Evolutionary conservation across 768 basidiomycete genomes (phyloP).

Genomic region (Kwoniella sp.): DNA sequence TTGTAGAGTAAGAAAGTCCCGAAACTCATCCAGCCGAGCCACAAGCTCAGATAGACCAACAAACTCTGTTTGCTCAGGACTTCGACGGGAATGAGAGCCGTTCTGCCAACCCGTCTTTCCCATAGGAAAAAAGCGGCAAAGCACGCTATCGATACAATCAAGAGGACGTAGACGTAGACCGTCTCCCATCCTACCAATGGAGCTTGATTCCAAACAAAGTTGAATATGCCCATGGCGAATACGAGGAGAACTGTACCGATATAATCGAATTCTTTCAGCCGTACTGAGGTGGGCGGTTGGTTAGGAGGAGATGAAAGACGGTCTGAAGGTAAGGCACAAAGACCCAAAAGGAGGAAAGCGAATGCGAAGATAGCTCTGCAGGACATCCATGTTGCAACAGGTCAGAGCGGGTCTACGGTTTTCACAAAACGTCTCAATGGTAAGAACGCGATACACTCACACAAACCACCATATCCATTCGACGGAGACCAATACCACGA

Average conservation of each 20-base stretch:
- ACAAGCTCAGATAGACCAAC: conserved; percentile 26
- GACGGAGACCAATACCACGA: conserved; percentile 15
- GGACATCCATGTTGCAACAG: too few relatives aligned
- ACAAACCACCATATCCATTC: conserved; percentile 40
- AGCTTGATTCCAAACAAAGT: conserved; percentile 46
- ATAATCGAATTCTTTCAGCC: conserved; percentile 25
- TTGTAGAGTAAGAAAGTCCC: conserved; percentile 36
- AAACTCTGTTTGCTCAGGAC: conserved; percentile 26
- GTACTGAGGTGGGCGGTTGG: background rate
- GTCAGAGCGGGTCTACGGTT: too few relatives aligned
- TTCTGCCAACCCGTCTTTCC: conserved; percentile 23
- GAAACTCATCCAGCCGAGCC: conserved; percentile 30
- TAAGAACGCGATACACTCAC: conserved; percentile 15
- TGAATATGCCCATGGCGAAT: conserved; percentile 38
- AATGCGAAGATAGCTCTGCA: conserved; percentile 25
- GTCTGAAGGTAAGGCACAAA: conserved; percentile 27
- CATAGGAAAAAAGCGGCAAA: conserved; percentile 30
- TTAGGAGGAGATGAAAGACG: conserved; percentile 2
- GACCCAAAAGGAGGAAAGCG: conserved; percentile 23
- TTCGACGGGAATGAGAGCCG: conserved; percentile 37
- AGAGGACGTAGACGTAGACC: conserved; percentile 32
- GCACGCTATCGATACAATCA: conserved; percentile 29
- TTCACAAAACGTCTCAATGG: too few relatives aligned
- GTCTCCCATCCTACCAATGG: conserved; percentile 36
- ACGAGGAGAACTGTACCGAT: conserved; percentile 34